These are phyloP conservation scores for Panaeolus cyanescens DNA, from an alignment of 768 basidiomycete genomes.

Conservation along the genomic window DNA sequence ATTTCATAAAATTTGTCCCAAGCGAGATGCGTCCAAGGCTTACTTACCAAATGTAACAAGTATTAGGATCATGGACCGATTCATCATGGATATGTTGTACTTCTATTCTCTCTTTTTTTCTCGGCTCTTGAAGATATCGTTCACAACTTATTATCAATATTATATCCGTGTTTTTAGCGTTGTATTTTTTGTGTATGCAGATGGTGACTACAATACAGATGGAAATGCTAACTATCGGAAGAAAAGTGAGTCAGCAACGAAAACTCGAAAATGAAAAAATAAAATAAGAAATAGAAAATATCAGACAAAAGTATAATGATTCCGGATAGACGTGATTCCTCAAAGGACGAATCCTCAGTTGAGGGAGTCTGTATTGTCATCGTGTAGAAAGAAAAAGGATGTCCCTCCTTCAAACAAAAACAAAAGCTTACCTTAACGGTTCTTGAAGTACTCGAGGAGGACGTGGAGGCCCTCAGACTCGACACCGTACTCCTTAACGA, in stretches of 20 bases:
- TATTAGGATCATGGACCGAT: too few relatives aligned
- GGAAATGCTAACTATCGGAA: neutral
- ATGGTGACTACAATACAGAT: neutral
- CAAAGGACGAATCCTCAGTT: slow-evolving; percentile 70
- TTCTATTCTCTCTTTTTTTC: neutral
- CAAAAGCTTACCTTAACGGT: slow-evolving; percentile 61
- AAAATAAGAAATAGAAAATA: slow-evolving; percentile 9
- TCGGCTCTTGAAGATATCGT: neutral
- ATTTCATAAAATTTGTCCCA: too few relatives aligned
- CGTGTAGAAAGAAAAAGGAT: slow-evolving; percentile 28
- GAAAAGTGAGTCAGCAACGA: neutral
- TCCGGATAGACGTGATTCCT: slow-evolving; percentile 85
- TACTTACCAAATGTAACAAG: too few relatives aligned
- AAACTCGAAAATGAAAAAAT: neutral
- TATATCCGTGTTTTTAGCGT: neutral
- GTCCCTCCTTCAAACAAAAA: slow-evolving; percentile 11
- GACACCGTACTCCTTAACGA: slow-evolving; percentile 96
- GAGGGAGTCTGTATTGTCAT: slow-evolving; percentile 96
- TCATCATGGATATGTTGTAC: too few relatives aligned
- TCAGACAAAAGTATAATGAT: slow-evolving; percentile 84
- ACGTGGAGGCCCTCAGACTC: slow-evolving; percentile 96
- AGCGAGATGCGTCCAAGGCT: too few relatives aligned
- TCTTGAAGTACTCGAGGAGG: slow-evolving; percentile 95
- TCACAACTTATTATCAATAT: neutral
- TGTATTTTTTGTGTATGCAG: neutral